Percentiles rank a stretch among this genome's conserved stretches.
phyloP scores from a whole-genome alignment of 129 eudicot genomes.

The Chrysanthemum makinoi region DNA sequence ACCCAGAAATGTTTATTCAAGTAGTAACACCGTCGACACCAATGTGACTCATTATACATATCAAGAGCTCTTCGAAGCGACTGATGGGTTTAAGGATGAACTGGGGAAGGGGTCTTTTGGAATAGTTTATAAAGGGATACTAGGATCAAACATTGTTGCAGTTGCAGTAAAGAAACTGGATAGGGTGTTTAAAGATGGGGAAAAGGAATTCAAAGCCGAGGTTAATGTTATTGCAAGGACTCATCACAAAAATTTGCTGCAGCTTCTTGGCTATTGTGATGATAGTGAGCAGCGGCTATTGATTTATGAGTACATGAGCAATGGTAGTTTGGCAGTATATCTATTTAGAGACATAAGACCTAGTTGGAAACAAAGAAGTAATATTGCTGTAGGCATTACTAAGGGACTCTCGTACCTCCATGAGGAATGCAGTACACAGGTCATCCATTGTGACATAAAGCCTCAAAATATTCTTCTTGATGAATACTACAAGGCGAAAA shows the following conservation, averaged over 20 bases:
- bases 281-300: conserved; percentile 45
- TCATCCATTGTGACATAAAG: conserved; percentile 51
- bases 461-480: conserved; percentile 42
- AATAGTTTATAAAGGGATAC: conserved; percentile 33
- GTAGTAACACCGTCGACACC: not conserved
- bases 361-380: conserved; percentile 35
- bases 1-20: not conserved
- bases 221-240: conserved; percentile 42
- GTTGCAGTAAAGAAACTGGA: conserved; percentile 49
- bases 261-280: conserved; percentile 41
- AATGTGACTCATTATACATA: not conserved
- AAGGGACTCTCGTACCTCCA: conserved; percentile 44
- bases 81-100: conserved; percentile 13
- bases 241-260: conserved; percentile 54
- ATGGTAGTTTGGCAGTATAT: conserved; percentile 38
- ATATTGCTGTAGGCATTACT: conserved; percentile 39
- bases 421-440: conserved; percentile 51
- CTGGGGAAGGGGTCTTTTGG: conserved; percentile 43
- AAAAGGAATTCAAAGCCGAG: conserved; percentile 41
- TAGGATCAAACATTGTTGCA: conserved; percentile 25
- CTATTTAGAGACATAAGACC: conserved; percentile 36
- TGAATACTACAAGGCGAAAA: conserved; percentile 38
- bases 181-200: conserved; percentile 28
- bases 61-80: not conserved
- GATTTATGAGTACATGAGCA: conserved; percentile 49